These are phyloP conservation scores for Trypanosoma cruzi DNA, from an alignment of 208 protist species.

Conservation along the genomic window DNA sequence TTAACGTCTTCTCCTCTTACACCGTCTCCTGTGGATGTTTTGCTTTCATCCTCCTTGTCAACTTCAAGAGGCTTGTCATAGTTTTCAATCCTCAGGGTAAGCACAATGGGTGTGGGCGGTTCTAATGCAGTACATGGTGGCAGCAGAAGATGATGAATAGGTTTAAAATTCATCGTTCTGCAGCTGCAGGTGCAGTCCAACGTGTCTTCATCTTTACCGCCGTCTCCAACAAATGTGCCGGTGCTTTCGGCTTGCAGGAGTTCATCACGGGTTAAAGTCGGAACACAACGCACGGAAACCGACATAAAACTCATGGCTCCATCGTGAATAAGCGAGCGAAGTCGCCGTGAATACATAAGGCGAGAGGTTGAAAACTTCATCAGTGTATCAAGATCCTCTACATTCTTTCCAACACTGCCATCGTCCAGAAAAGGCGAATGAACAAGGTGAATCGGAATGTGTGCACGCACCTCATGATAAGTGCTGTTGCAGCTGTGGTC, in stretches of 20 bases:
- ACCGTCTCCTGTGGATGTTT: neutral
- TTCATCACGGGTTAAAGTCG: neutral
- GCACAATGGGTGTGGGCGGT: conserved; percentile 15
- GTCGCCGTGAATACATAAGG: conserved; percentile 10
- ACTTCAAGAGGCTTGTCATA: neutral
- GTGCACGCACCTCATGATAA: conserved; percentile 23
- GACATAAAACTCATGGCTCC: conserved; percentile 23
- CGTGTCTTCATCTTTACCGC: neutral
- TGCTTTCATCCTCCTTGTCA: too few relatives aligned
- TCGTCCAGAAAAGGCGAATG: neutral
- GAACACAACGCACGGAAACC: neutral
- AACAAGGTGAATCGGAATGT: conserved; percentile 27
- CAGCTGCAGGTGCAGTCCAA: neutral
- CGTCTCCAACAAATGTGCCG: neutral
- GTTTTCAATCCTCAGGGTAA: neutral
- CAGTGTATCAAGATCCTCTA: conserved; percentile 8
- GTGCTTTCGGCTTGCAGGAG: neutral
- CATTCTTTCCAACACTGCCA: neutral
- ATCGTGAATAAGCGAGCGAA: conserved; percentile 30
- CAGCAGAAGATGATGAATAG: conserved; percentile 16
- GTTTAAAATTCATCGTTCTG: neutral
- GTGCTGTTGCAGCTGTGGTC: neutral
- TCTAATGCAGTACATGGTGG: conserved; percentile 2
- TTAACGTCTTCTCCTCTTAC: neutral
- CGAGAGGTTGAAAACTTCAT: conserved; percentile 15